Evolutionary conservation across 2,329 filamentous ascomycete species (phyloP), one percentile per base, ranked within the genome.

Genomic region (Lecanicillium sp.): DNA sequence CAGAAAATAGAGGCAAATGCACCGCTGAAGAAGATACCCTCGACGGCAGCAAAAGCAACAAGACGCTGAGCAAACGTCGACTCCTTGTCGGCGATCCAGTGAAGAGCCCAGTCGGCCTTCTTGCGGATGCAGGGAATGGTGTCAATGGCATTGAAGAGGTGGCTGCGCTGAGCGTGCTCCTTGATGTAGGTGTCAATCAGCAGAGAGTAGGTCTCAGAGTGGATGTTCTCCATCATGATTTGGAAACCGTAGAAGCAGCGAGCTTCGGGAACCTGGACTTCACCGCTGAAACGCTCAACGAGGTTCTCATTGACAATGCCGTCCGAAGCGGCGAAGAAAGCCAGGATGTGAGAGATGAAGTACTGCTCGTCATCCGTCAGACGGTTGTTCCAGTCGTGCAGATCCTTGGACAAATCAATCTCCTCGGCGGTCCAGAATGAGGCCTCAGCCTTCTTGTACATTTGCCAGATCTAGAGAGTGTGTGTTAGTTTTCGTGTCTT

Each of bases 141-240:
- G 51, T 98, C 92, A 66, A 98, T 94, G 55, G 92, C 92, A 57
- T 98, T 95, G 71, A 98, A 96, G 42, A 98, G 83, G 62, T 96
- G 89, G 45, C 78, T 84, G 52, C 87, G 82, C 72, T 98, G 90
- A 60, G 85, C 84, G 46, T 86, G 85, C 72, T 98, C 92, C 75
- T 94, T 95, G 70, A 98, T 94, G 67, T 98, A 98, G 46, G 90
- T 95, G 64, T 98, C 92, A 62, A 98, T 98, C 60, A 98, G 81
- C 27, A 98, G 82, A 15, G 90, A 96, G 78, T 98, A 98, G 39
- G 92, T 98, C 73, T 98, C 92, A 13, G 92, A 95, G 77, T 98
- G 92, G 57, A 98, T 95, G 71, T 98, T 98, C 76, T 98, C 92
- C 86, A 98, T 96, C 92, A 98, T 98, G 72, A 96, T 96, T 73